phyloP scores from a whole-genome alignment of 495 filamentous ascomycete species.

The Corynascus novoguineensis region DNA sequence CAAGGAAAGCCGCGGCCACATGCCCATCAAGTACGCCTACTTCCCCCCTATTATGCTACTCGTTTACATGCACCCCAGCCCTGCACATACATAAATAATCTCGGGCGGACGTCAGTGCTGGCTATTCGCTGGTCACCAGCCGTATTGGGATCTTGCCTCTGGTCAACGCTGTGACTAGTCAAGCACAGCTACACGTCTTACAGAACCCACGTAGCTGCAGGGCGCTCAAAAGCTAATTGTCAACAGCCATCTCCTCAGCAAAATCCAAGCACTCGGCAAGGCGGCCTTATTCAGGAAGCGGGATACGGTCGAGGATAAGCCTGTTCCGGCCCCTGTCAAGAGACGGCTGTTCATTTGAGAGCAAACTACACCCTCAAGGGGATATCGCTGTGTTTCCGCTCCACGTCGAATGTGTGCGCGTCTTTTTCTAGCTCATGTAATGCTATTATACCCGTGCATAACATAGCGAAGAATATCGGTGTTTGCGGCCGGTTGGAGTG shows the following conservation, averaged over 20 bases:
- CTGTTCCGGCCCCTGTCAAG: constrained; percentile 34
- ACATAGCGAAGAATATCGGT: not conserved
- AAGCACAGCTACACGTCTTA: not conserved
- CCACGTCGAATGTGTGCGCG: not conserved
- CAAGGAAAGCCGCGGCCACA: constrained; percentile 47
- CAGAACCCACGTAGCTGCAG: not conserved
- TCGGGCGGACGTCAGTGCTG: no score
- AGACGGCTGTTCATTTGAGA: constrained; percentile 30
- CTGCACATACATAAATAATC: not conserved
- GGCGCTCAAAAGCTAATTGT: constrained; percentile 14
- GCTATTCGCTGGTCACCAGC: no score
- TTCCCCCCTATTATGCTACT: constrained; percentile 19
- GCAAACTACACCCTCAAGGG: not conserved
- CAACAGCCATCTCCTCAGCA: constrained; percentile 40
- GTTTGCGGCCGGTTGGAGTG: not conserved
- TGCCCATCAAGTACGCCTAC: constrained; percentile 54
- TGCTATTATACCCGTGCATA: not conserved
- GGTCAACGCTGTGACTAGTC: no score
- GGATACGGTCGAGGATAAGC: constrained; percentile 22
- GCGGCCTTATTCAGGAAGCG: constrained; percentile 22
- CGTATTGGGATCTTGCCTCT: not conserved
- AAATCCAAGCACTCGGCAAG: constrained; percentile 38
- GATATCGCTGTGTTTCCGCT: not conserved
- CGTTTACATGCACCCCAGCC: constrained; percentile 4
- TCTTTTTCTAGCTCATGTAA: not conserved